phyloP scores from a whole-genome alignment of 805 yeast genomes.

The Tetrapisispora namnaoensis region DNA sequence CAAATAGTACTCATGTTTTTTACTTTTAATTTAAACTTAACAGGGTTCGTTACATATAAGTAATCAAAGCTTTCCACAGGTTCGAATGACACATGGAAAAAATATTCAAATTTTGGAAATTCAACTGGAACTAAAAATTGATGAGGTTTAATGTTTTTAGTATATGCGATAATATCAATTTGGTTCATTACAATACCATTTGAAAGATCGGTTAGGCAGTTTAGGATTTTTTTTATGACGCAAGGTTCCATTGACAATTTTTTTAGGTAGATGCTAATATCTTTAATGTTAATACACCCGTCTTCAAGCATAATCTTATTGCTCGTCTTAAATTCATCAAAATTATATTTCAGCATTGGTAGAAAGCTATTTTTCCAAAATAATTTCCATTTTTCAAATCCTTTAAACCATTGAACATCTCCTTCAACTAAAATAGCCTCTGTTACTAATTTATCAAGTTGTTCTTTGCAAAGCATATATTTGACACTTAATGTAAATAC shows the following conservation, averaged over 20 bases:
- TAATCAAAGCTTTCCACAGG: not conserved
- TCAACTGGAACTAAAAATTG: conserved; percentile 21
- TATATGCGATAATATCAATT: conserved; percentile 18
- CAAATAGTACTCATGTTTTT: conserved; percentile 16
- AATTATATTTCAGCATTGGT: conserved; percentile 17
- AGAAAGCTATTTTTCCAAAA: conserved; percentile 21
- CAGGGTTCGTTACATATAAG: conserved; percentile 15
- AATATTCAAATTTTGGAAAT: conserved; percentile 18
- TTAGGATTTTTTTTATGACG: conserved; percentile 12
- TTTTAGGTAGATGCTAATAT: not conserved
- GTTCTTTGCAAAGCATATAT: conserved; percentile 21
- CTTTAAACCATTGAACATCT: conserved; percentile 16
- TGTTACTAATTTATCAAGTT: conserved; percentile 20
- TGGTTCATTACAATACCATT: conserved; percentile 15
- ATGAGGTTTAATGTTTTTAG: conserved; percentile 13
- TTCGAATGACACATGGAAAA: conserved; percentile 16
- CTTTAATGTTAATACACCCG: not conserved
- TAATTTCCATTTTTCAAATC: conserved; percentile 17
- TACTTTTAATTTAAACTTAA: conserved; percentile 11
- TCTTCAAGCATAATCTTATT: conserved; percentile 6
- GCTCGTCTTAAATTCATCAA: conserved; percentile 11
- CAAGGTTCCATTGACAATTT: conserved; percentile 5
- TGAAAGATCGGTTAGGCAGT: conserved; percentile 11
- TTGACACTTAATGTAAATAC: conserved; percentile 14
- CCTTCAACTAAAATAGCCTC: conserved; percentile 21